Evolutionary conservation across 2,329 filamentous ascomycete genomes (phyloP).

Genomic region (Didymosphaeria variabile): DNA sequence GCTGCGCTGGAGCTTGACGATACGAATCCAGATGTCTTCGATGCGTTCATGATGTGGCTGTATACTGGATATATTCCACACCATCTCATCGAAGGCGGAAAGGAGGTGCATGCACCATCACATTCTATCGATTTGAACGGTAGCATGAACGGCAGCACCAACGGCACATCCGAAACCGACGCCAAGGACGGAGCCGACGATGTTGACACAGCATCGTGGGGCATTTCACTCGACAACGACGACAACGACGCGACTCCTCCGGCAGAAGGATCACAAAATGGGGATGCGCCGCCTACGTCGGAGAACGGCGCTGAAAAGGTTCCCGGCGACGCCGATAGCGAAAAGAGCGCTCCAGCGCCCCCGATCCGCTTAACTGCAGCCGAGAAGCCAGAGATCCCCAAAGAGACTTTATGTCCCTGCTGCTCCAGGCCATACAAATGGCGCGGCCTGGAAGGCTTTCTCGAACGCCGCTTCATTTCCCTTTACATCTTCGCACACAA

Average conservation of each 20-base stretch:
- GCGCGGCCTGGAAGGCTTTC: conserved; percentile 48
- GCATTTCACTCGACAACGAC: conserved; percentile 43
- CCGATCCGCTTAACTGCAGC: conserved; percentile 39
- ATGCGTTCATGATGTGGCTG: conserved; percentile 49
- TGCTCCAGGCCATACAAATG: conserved; percentile 48
- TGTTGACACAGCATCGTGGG: conserved; percentile 47
- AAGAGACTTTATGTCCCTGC: conserved; percentile 47
- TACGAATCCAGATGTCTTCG: conserved; percentile 48
- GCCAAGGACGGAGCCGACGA: conserved; percentile 38
- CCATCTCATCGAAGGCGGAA: conserved; percentile 47
- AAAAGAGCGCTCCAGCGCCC: conserved; percentile 30
- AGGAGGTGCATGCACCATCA: conserved; percentile 41
- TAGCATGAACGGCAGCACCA: conserved; percentile 22
- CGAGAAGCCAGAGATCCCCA: conserved; percentile 46
- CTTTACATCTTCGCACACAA: conserved; percentile 46
- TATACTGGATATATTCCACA: conserved; percentile 48
- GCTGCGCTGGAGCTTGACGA: conserved; percentile 43
- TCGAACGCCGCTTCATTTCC: conserved; percentile 47
- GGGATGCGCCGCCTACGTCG: conserved; percentile 12
- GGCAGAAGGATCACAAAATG: conserved; percentile 26
- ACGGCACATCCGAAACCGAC: conserved; percentile 22
- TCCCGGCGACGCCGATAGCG: conserved; percentile 39
- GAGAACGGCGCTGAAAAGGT: conserved; percentile 40
- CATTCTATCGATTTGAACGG: conserved; percentile 36
- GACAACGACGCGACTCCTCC: conserved; percentile 37